Evolutionary conservation across 352 stramenopile genomes (phyloP), one percentile per base, ranked within the genome.

Genomic region (Phytophthora pisi): DNA sequence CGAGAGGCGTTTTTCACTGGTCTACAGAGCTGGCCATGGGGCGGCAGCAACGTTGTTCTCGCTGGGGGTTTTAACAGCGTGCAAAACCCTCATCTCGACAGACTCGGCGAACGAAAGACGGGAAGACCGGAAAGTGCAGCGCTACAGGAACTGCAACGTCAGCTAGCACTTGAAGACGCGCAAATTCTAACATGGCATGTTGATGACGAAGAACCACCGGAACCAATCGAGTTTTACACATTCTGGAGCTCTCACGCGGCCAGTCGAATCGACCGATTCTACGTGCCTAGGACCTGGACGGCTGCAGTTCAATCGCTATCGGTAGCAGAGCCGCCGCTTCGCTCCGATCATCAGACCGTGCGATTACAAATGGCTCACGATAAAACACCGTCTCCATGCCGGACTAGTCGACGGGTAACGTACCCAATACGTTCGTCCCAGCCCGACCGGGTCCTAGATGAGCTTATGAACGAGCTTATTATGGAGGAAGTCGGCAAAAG

Each of bases 61-160:
- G 18, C 30, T 9, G 30, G 51, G 2, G 31, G 49, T 36, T 57
- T 57, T n/a, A 49, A 57, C n/a, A 46, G 51, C 30, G 51, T 47
- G 1, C 51, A 57, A 46, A 57, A 31, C n/a, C 51, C 51, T 13
- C 51, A 31, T 15, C n/a, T 57, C 0, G 26, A 57, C 18, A 10
- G 31, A 30, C 15, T 46, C 5, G 51, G 31, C n/a, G 34, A 18
- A 10, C 11, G 10, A n/a, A 45, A 23, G 16, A 31, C 9, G 8
- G 16, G 51, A 20, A n/a, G 31, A 9, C 34, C 51, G 5, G 47
- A 53, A 23, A 53, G 47, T 6, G 23, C 20, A 24, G 23, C 47
- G 8, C 47, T 53, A 4, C 51, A 47, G n/a, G 30, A 23, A 15
- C 7, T 49, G 6, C 6, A 30, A 6, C 30, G 46, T 36, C 4